Evolutionary conservation across 495 filamentous ascomycete genomes (phyloP), one percentile per base, ranked within the genome.

Genomic region (Acidiella bohemica): DNA sequence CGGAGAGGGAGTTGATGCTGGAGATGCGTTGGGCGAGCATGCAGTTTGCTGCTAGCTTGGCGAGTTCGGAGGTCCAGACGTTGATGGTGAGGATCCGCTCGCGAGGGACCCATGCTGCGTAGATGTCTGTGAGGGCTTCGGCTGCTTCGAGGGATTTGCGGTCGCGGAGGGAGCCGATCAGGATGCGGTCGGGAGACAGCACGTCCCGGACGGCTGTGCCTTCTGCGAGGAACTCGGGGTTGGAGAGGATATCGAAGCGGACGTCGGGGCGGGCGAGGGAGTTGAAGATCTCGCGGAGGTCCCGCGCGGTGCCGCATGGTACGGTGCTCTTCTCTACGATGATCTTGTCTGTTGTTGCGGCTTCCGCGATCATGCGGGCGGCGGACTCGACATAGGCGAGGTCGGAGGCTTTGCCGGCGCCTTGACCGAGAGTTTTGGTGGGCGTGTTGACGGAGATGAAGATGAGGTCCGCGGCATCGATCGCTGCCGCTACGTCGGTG

Each of bases 311-410:
- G 14, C 78, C 66, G 49, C 78, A 84, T 4, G 84, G 84, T 20
- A 92, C 84, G 0, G 84, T 92, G 31, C 72, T 78, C 60, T 88
- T 88, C 61, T 88, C 84, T 1, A 88, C 83, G 14, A 92, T 66
- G 41, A 88, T 82, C 29, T 78, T 73, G 16, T 78, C 78, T 5
- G 66, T 57, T 32, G 65, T 71, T 8, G 83, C 75, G 36, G 77
- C 61, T 33, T 67, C 59, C 0, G 83, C 84, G 23, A 88, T 76
- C 20, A 71, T 72, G 28, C 71, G 61, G 6, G 72, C 70, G 0
- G 78, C 83, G 26, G 67, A 66, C 54, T 92, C 83, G n/a, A 87
- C 66, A 6, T 74, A 73, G 13, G 71, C 72, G 49, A 87, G 67
- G 47, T 88, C 78, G 5, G 78, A 79, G 11, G 82, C 82, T 37